These are phyloP conservation scores for Trametes coccinea DNA, from an alignment of 768 basidiomycete species.

Conservation along the genomic window DNA sequence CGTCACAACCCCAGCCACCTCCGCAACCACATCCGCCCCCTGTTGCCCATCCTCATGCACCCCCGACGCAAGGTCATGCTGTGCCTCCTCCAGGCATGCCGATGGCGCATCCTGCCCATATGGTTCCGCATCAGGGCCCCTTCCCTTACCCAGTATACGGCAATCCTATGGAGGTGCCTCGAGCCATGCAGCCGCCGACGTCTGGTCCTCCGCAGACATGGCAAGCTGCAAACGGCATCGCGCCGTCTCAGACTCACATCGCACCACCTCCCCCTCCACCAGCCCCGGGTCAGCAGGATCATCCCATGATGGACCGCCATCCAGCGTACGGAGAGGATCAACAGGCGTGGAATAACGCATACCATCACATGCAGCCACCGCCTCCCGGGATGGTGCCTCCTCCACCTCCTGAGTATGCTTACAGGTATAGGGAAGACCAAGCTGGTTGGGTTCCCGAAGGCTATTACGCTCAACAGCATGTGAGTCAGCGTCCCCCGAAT, in stretches of 20 bases:
- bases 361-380: conserved; percentile 40
- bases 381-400: conserved; percentile 50
- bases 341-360: conserved; percentile 53
- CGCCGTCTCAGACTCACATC: conserved; percentile 65
- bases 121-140: conserved; percentile 12
- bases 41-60: not conserved
- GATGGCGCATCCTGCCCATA: conserved; percentile 26
- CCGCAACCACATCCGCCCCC: conserved; percentile 20
- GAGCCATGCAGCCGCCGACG: conserved; percentile 47
- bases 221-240: conserved; percentile 61
- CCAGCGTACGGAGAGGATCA: conserved; percentile 46
- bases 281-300: conserved; percentile 19
- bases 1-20: conserved; percentile 17
- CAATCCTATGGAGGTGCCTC: conserved; percentile 28
- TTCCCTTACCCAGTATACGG: conserved; percentile 26
- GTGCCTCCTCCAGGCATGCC: conserved; percentile 21
- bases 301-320: conserved; percentile 49
- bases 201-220: conserved; percentile 61
- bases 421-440: conserved; percentile 65
- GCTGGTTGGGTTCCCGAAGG: conserved; percentile 39
- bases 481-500: conserved; percentile 3
- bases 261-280: conserved; percentile 20
- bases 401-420: conserved; percentile 49
- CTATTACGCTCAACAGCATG: conserved; percentile 21
- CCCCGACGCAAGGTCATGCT: conserved; percentile 11